Base-by-base conservation (phyloP, 192 early-diverging fungal species). In the Gryganskiella cystojenkinii region DNA sequence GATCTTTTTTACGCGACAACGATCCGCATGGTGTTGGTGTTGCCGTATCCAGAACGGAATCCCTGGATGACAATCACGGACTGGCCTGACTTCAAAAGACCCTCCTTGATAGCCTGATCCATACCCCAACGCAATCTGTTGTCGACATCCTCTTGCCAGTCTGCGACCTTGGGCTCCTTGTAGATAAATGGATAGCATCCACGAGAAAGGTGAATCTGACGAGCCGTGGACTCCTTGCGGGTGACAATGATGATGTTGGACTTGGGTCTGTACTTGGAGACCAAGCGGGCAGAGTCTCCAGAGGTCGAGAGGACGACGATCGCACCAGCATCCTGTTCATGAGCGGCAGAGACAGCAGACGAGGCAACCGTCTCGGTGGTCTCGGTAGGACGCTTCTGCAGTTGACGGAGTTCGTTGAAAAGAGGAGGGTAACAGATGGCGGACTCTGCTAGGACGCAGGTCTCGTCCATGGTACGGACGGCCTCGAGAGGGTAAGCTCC, bases 231-330 rank as follows among this genome's bases (percentile, higher is more conserved):
- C 55, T 82, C 85, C 64, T 88, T 84, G 69, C 92, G 90, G 10
- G 97, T 99, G 24, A 99, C 91, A 50, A 94, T 95, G 45, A 99
- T 84, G 42, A 99, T 95, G 30, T 96, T 95, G 52, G 92, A 88
- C 61, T 90, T 87, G 33, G 97, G 97, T 49, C 95, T 91, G 80
- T 99, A 99, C 85, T 99, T 99, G 52, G 94, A 91, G 52, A 99
- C 87, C 35, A 93, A 83, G 50, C 91, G 90, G 34, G 97, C 96
- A 42, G 95, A 92, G 66, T 91, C 90, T 33, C 97, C 96, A 7
- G 92, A 92, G 34, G 97, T 96, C 25, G 96, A 89, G 33, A 98
- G 89, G 33, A 96, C 94, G 79, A 99, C 92, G 68, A 95, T 94
- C 28, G 95, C 88, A 49, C 92, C 92, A 40, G 94, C 95, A 64